A percentile compares a stretch with the other conserved stretches of the same genome.
Conservation (phyloP, 345 rosid species). For the Turritis glabra region DNA sequence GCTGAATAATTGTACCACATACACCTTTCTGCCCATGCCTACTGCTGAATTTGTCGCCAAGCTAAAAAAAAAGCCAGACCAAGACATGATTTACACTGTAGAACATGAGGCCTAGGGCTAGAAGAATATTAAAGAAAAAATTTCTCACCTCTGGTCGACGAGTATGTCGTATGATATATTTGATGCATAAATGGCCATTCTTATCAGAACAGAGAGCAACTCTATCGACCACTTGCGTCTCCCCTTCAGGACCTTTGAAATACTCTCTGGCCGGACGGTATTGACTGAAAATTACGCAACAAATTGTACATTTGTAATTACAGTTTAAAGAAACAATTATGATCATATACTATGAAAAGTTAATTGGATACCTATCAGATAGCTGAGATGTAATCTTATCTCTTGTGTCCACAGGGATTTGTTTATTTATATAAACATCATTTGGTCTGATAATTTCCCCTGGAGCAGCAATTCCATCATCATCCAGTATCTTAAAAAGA, state of each 20-base stretch:
- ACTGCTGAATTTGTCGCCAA: slow-evolving; percentile 98
- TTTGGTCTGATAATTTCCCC: slow-evolving; percentile 78
- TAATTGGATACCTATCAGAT: slow-evolving; percentile 49
- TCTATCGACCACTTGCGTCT: slow-evolving; percentile 78
- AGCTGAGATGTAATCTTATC: slow-evolving; percentile 37
- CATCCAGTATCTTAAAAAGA: slow-evolving; percentile 62
- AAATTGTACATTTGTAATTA: not conserved
- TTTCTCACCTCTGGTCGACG: slow-evolving; percentile 88
- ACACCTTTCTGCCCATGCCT: slow-evolving; percentile 99
- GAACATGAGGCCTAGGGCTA: slow-evolving; percentile 10
- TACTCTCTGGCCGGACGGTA: slow-evolving; percentile 56
- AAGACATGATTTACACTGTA: slow-evolving; percentile 9
- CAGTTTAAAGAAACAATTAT: slow-evolving; percentile 14
- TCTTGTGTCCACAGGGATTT: slow-evolving; percentile 54
- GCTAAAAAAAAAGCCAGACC: slow-evolving; percentile 40
- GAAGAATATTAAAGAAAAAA: slow-evolving; percentile 13
- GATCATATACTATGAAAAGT: slow-evolving; percentile 2
- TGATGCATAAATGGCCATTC: slow-evolving; percentile 53
- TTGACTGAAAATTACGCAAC: slow-evolving; percentile 47
- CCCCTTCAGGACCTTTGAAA: slow-evolving; percentile 79
- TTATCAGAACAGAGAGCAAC: slow-evolving; percentile 72
- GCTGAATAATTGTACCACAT: slow-evolving; percentile 88
- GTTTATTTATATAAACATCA: slow-evolving; percentile 70
- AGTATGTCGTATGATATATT: slow-evolving; percentile 76
- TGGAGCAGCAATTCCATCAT: slow-evolving; percentile 89